phyloP scores from a whole-genome alignment of 345 rosid genomes.

The Triadica sebifera region DNA sequence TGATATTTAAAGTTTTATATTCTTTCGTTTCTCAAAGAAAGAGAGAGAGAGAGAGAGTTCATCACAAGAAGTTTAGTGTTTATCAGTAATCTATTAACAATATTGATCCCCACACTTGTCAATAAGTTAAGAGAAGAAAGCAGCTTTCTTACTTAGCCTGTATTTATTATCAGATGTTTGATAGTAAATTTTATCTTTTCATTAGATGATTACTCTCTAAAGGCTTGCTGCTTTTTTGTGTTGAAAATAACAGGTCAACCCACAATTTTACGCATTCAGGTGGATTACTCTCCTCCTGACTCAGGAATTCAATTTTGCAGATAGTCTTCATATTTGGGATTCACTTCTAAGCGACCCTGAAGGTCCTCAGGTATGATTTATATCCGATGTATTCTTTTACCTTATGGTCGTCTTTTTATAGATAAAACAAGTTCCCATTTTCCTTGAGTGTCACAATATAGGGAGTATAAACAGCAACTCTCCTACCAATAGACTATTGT shows the following conservation, averaged over 20 bases:
- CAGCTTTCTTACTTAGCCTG: neutral
- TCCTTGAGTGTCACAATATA: neutral
- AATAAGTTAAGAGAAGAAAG: neutral
- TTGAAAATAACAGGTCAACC: constrained; percentile 71
- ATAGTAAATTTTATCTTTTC: neutral
- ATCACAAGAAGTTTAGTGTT: no score
- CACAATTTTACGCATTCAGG: constrained; percentile 93
- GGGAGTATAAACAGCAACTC: neutral
- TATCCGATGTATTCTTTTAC: neutral
- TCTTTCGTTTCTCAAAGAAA: neutral
- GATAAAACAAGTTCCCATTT: neutral
- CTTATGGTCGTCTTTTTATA: constrained; percentile 2
- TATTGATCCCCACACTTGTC: neutral
- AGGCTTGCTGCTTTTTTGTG: neutral
- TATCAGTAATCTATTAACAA: neutral
- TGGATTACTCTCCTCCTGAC: constrained; percentile 98
- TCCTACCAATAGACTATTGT: neutral
- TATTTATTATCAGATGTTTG: neutral
- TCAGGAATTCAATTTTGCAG: constrained; percentile 89
- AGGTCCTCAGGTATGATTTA: constrained; percentile 77
- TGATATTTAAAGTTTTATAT: constrained; percentile 7
- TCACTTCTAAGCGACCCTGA: constrained; percentile 88
- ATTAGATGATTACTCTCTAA: constrained; percentile 1
- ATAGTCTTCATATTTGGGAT: constrained; percentile 93
- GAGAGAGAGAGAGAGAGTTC: no score